A percentile compares a stretch with the other conserved stretches of the same genome.
Conservation (phyloP, 23 red algal species). For the Gracilaria domingensis region DNA sequence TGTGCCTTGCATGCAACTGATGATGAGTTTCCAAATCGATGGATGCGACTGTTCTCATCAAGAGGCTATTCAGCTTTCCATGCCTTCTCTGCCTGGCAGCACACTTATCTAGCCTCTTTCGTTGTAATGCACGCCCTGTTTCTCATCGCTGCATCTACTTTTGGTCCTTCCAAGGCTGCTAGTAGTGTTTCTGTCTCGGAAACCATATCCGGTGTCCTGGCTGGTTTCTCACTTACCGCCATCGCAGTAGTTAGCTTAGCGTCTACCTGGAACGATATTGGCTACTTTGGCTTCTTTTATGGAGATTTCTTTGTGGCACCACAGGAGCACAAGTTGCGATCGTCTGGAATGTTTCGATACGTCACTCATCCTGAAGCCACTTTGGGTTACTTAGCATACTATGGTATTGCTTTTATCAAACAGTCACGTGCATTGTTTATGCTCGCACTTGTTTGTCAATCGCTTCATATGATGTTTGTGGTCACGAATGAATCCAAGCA, state of each 20-base stretch:
- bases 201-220: constrained; percentile 40
- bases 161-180: constrained; percentile 14
- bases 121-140: constrained; percentile 87
- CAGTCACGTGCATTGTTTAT: constrained; percentile 77
- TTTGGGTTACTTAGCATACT: constrained; percentile 85
- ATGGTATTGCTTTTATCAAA: constrained; percentile 79
- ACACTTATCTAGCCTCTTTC: constrained; percentile 73
- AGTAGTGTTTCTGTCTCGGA: constrained; percentile 29
- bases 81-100: constrained; percentile 88
- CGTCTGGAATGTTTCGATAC: constrained; percentile 89
- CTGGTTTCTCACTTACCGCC: constrained; percentile 63
- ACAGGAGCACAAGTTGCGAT: constrained; percentile 32
- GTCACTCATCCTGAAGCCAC: constrained; percentile 88
- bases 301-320: constrained; percentile 96
- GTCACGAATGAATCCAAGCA: constrained; percentile 79
- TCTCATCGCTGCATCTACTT: constrained; percentile 65
- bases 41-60: constrained; percentile 38
- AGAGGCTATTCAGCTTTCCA: constrained; percentile 72
- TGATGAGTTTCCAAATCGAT: constrained; percentile 45
- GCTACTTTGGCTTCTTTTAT: constrained; percentile 90
- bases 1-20: constrained; percentile 31
- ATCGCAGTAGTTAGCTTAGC: constrained; percentile 46
- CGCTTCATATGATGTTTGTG: constrained; percentile 78
- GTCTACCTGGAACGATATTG: constrained; percentile 70
- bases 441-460: constrained; percentile 79